Percentiles rank a stretch among this genome's conserved stretches.
Conservation (phyloP, 805 yeast genomes). For the Kuraishia piskuri region DNA sequence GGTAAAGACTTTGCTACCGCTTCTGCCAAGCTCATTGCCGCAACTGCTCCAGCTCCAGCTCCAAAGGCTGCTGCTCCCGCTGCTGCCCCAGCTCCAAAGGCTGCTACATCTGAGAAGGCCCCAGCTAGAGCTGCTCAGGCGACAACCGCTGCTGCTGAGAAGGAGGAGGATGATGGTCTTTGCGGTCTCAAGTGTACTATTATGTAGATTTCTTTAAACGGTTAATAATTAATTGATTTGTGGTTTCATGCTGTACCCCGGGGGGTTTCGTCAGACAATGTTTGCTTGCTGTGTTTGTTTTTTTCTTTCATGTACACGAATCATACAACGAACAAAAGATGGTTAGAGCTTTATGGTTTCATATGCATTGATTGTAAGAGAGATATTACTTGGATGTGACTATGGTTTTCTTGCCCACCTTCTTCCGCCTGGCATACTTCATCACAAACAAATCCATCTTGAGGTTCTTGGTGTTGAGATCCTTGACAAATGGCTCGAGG, state of each 20-base stretch:
- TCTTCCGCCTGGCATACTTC: constrained; percentile 52
- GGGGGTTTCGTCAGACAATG: not conserved
- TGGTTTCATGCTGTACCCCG: not conserved
- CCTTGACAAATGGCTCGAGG: constrained; percentile 53
- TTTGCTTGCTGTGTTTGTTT: too few relatives aligned
- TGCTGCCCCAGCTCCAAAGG: not conserved
- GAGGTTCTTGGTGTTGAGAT: constrained; percentile 42
- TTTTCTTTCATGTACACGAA: not conserved
- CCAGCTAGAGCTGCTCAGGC: not conserved
- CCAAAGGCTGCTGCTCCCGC: not conserved
- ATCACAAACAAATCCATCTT: constrained; percentile 51
- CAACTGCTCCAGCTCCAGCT: not conserved
- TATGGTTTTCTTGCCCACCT: constrained; percentile 29
- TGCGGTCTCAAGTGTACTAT: constrained; percentile 3
- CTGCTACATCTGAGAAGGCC: not conserved
- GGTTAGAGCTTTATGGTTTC: too few relatives aligned
- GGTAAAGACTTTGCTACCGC: constrained; percentile 55
- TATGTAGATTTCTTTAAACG: not conserved
- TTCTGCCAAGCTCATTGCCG: constrained; percentile 24
- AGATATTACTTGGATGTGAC: constrained; percentile 8
- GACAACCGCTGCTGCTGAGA: not conserved
- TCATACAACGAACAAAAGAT: not conserved
- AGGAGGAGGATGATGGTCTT: not conserved
- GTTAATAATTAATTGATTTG: not conserved
- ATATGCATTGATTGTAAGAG: not conserved